Percentiles rank a stretch among this genome's conserved stretches.
phyloP scores from a whole-genome alignment of 306 rosid genomes.

The Acacia crassicarpa region DNA sequence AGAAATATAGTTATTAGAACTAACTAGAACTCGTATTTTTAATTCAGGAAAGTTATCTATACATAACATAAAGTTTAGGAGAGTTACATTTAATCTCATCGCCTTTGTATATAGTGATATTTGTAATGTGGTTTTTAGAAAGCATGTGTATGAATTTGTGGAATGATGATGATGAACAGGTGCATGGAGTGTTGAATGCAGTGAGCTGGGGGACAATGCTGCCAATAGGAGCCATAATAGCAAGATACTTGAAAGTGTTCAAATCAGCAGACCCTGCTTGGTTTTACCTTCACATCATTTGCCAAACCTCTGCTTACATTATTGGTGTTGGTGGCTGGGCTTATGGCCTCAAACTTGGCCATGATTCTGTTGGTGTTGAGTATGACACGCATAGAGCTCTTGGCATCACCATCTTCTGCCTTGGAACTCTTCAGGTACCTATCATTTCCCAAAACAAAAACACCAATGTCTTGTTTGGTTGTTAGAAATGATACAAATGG shows the following conservation, averaged over 20 bases:
- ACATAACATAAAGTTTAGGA: too few relatives aligned
- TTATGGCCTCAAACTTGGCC: conserved; percentile 75
- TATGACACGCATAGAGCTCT: conserved; percentile 50
- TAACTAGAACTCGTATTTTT: too few relatives aligned
- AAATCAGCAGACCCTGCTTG: conserved; percentile 87
- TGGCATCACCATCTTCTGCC: conserved; percentile 58
- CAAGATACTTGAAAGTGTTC: conserved; percentile 78
- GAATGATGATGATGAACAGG: conserved; percentile 33
- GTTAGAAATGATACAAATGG: background rate
- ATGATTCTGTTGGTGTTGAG: conserved; percentile 43
- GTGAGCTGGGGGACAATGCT: conserved; percentile 82
- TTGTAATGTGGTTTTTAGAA: background rate
- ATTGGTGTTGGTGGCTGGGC: conserved; percentile 90
- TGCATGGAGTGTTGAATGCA: conserved; percentile 73
- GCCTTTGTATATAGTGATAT: too few relatives aligned
- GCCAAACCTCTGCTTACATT: conserved; percentile 79
- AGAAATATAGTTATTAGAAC: too few relatives aligned
- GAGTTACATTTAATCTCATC: too few relatives aligned
- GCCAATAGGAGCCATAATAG: conserved; percentile 72
- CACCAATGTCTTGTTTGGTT: background rate
- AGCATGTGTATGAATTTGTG: background rate
- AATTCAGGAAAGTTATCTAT: too few relatives aligned
- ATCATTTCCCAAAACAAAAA: background rate
- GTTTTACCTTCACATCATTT: conserved; percentile 81
- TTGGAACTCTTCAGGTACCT: conserved; percentile 80